Base-by-base conservation (phyloP, 192 early-diverging fungal genomes). In the Thamnidium elegans region DNA sequence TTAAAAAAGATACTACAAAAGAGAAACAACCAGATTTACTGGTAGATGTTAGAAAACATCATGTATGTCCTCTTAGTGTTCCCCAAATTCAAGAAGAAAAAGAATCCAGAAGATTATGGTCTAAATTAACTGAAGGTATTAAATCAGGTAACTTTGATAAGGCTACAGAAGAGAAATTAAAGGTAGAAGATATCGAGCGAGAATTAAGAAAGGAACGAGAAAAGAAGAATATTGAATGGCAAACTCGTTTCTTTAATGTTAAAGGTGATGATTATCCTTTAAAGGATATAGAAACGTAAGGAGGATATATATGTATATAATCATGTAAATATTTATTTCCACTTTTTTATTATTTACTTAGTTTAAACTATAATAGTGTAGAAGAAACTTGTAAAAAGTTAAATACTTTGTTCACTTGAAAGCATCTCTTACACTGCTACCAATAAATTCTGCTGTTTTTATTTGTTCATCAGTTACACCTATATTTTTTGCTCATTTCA, bases 71-170 rank as follows among this genome's bases (percentile, higher is more conserved):
- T 7, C 14, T 59, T 13, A 43, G 14, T 21, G 58, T 59, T 21
- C 9, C 43, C 10, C 20, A 43, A 0, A 82, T 89, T 34, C 93
- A 94, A 76, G 92, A 93, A 58, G 67, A 78, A 19, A 91, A 91
- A 63, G 96, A 98, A 78, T 93, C 93, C 21, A 82, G 92, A 56
- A 79, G 80, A 11, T 66, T 92, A 59, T 94, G 92, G 92, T 78
- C 76, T 62, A 68, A 86, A 47, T 78, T 94, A n/a, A 94, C 92
- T 31, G 81, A 71, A 32, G 89, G 84, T 8, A 77, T 94, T 20
- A 72, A 67, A 42, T 75, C 78, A 11, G 79, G 74, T 60, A 81
- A 92, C 58, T 65, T 90, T 63, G 85, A 89, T 42, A 63, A 74
- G 9, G 92, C 92, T 0, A 90, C 89, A 7, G 65, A 63, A 1